Evolutionary conservation across 2,329 filamentous ascomycete species (phyloP).

Genomic region (Podosphaera aphanis): DNA sequence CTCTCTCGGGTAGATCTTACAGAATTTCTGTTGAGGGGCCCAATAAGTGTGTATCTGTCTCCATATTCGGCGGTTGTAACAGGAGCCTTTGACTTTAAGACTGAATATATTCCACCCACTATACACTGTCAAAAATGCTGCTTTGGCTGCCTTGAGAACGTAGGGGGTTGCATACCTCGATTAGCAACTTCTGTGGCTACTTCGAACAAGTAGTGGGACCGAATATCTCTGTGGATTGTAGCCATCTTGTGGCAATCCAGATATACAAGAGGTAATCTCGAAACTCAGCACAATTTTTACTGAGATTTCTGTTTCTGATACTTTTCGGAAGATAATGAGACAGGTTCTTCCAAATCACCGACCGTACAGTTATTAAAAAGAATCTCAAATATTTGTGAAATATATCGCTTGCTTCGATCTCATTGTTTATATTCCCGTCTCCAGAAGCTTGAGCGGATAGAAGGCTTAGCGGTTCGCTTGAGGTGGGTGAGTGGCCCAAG

Average conservation of each 20-base stretch:
- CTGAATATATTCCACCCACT: conserved; percentile 98
- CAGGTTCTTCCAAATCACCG: too few relatives aligned
- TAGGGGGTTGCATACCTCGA: conserved; percentile 38
- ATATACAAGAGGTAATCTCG: not conserved
- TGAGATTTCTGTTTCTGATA: not conserved
- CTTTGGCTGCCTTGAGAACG: conserved; percentile 4
- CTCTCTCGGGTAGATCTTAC: conserved; percentile 31
- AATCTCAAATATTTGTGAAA: not conserved
- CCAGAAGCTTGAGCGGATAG: not conserved
- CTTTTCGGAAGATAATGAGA: not conserved
- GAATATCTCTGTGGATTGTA: conserved; percentile 38
- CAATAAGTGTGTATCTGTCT: conserved; percentile 84
- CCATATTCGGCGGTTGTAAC: conserved; percentile 98
- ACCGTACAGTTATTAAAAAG: not conserved
- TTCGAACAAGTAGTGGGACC: conserved; percentile 91
- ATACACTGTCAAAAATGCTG: not conserved
- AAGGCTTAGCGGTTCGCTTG: not conserved
- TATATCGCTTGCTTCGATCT: not conserved
- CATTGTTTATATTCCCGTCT: not conserved
- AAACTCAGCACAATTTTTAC: not conserved
- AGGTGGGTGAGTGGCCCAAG: not conserved
- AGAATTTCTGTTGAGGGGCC: conserved; percentile 75
- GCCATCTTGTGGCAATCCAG: conserved; percentile 4
- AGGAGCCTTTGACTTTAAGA: conserved; percentile 95
- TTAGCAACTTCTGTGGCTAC: conserved; percentile 93